Evolutionary conservation across 1,284 basidiomycete species (phyloP), one percentile per base, ranked within the genome.

Genomic region (Pseudozyma sp.): DNA sequence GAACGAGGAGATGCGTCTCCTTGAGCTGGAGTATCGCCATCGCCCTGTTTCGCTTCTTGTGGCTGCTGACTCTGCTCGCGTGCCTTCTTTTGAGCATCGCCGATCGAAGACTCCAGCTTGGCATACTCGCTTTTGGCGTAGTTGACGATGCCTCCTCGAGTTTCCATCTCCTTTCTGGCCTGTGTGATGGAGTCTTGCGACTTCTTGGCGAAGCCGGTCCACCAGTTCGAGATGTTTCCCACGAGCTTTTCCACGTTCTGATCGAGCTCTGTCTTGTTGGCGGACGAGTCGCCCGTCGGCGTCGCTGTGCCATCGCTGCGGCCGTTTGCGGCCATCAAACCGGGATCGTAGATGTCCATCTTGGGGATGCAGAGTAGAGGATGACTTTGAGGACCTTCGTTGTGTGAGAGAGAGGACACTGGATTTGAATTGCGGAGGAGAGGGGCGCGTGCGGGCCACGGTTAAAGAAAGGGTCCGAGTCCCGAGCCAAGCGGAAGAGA

Each of bases 181-280:
- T 67, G 61, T 7, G 54, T 46, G 9, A 82, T 54, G 2, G 68
- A 65, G 35, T 75, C 69, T 43, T 78, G 74, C 2, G 80, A 81
- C 66, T 80, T 80, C 34, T 80, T 75, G 50, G 68, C 76, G 16
- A 84, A 58, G 34, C 76, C 79, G 14, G 54, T 65, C 80, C 80
- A 84, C 82, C 82, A 84, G 13, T 58, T 72, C 8, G 78, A 78
- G 40, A 84, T 67, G 40, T 77, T 75, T 11, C 77, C 74, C 0
- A 81, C 79, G 19, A 82, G 49, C 59, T 81, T 74, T 33, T 71
- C 65, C 10, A 84, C 80, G 17, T 79, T 76, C 31, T 76, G 66
- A 45, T 84, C 80, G 35, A 83, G 64, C 11, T 79, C 68, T 11
- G 76, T 70, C 37, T 67, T 62, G 49, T 42, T 48, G 45, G 24